Base-by-base conservation (phyloP, 371 early-diverging fungal species). In the Mucor piriformis region DNA sequence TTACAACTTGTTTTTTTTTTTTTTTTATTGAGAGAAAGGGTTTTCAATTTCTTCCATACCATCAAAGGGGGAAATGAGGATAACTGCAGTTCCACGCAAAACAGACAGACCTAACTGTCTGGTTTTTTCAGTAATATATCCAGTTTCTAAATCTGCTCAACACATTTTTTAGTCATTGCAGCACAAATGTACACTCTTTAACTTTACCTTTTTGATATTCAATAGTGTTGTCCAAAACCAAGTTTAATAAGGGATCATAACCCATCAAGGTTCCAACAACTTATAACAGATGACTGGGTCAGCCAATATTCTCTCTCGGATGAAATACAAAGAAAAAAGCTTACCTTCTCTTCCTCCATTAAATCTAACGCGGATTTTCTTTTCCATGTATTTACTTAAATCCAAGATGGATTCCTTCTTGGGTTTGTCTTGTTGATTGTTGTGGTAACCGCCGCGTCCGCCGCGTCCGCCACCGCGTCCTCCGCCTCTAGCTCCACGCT, bases 321-420 rank as follows among this genome's bases (percentile, higher is more conserved):
- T n/a, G n/a, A n/a, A n/a, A n/a, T n/a, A n/a, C n/a, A n/a, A n/a
- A n/a, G n/a, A n/a, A n/a, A n/a, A n/a, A n/a, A n/a, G n/a, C 7
- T 3, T 42, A 95, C 97, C 95, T 88, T 95, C 95, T 46, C 97
- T 86, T n/a, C 95, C 96, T 25, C 94, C 96, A 50, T 84, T 88
- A 75, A 93, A 96, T 83, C 95, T 92, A 50, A 95, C 95, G 29
- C 88, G 86, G 46, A 97, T 87, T 64, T 88, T 79, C 75, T 95
- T 94, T 64, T 97, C 91, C 84, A 90, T 86, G 82, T 95, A 95
- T 77, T 94, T 95, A 32, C 88, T 80, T 35, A 95, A 85, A 73
- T 97, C 96, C 51, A 97, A 78, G 61, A 97, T 95, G 3, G 89
- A 83, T 72, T 97, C 94, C 66, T 90, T 89, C 80, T 90, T 91